Percentiles rank a stretch among this genome's conserved stretches.
Evolutionary conservation across 1,284 basidiomycete species (phyloP).

Genomic region (Ceratobasidium sp.): DNA sequence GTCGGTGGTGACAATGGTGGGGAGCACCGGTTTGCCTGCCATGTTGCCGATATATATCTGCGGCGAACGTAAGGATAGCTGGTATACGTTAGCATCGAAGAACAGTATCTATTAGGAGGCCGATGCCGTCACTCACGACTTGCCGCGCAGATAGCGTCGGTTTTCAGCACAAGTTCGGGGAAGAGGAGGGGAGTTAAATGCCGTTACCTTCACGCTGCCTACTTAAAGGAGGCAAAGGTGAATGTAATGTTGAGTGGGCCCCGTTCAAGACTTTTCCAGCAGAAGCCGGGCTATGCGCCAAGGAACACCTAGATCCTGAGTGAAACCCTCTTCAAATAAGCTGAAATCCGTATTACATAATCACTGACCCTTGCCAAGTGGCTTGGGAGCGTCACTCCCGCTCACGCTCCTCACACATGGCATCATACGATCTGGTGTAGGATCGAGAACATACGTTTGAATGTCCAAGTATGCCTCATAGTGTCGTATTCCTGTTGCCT

Average conservation of each 20-base stretch:
- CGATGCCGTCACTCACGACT: constrained; percentile 20
- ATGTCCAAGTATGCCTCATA: no score
- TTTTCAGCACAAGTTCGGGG: not conserved
- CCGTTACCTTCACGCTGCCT: constrained; percentile 11
- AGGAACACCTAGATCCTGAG: constrained; percentile 8
- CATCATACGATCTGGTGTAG: no score
- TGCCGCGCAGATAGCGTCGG: not conserved
- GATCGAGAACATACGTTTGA: no score
- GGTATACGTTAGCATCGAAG: constrained; percentile 22
- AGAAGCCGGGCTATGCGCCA: constrained; percentile 23
- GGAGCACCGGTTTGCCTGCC: constrained; percentile 31
- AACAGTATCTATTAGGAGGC: constrained; percentile 20
- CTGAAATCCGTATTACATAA: no score
- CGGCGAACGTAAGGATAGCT: constrained; percentile 23
- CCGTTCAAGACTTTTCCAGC: constrained; percentile 21
- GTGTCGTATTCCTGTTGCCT: no score
- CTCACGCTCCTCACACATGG: no score
- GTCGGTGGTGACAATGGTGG: constrained; percentile 43
- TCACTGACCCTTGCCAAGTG: no score
- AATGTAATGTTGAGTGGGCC: no score
- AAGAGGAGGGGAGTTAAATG: constrained; percentile 2
- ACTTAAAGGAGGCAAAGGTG: not conserved
- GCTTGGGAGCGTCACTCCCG: no score
- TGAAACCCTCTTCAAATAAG: not conserved
- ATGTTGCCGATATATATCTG: constrained; percentile 33